Base-by-base conservation (phyloP, 2,329 filamentous ascomycete genomes). In the Phoma sp. region DNA sequence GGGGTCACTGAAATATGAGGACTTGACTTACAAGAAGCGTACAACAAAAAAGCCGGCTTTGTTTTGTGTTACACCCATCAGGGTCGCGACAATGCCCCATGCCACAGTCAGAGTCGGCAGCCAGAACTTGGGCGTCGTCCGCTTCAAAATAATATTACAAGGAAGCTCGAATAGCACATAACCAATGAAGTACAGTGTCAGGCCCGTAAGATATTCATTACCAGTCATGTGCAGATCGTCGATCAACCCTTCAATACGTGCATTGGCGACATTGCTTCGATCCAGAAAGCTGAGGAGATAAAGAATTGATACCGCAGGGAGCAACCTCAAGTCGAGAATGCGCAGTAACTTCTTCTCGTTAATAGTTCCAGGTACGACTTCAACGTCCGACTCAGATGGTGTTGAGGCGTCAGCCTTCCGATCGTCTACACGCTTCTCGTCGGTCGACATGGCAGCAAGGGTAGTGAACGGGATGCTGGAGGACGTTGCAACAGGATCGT, bases 101-200 rank as follows among this genome's bases (percentile, higher is more conserved):
- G 54, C 65, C 1, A 76, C 44, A 2, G 84, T 86, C 2, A 87
- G 70, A 0, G 83, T 75, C 2, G 73, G 72, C 3, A 76, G 64
- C 72, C 71, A 75, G 36, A 75, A 70, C 45, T 70, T 73, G 0
- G 84, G 84, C 0, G 82, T 86, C 0, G 84, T 87, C 0, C 80
- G 75, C 62, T 87, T 88, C 14, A 87, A 78, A 10, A 52, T 39
- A 10, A 56, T 56, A n/a, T 56, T 56, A 22, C 53, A 56, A 2
- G 52, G 52, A 5, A 87, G 78, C 59, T 81, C 79, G 52, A 81
- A 77, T 2, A 79, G 57, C 7, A 80, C 77, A 54, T 82, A 82
- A 4, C 76, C 77, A 51, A 80, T 75, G 64, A 90, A 90, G 69
- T 88, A 90, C 0, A 89, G 69, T 0, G 86, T 89, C 36, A 89